Evolutionary conservation across 805 yeast genomes (phyloP).

Genomic region (Saccharomycopsis sp.): DNA sequence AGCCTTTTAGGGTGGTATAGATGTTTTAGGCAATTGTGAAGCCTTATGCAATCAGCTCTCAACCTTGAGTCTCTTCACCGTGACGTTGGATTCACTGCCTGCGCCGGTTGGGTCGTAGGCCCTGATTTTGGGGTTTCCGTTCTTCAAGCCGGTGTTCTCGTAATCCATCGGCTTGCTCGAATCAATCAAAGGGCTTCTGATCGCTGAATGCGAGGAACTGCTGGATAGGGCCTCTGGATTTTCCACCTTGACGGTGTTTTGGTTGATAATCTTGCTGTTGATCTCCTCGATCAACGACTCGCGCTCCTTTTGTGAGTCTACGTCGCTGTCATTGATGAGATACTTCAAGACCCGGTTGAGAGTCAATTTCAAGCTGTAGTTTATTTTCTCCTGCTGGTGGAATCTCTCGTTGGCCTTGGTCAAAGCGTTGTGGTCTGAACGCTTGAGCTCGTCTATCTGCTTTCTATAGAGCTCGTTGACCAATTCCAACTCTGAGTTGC

Average conservation of each 20-base stretch:
- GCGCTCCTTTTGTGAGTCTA: conserved; percentile 1
- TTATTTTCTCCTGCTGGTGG: conserved; percentile 3
- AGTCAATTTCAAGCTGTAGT: conserved; percentile 15
- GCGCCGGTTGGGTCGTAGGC: neutral
- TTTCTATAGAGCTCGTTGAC: conserved; percentile 85
- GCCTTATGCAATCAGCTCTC: neutral
- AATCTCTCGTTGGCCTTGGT: neutral
- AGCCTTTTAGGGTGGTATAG: no score
- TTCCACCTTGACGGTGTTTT: conserved; percentile 14
- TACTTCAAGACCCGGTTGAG: conserved; percentile 16
- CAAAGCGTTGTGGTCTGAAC: neutral
- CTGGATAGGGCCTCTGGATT: neutral
- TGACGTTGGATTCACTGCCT: neutral
- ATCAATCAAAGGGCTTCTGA: neutral
- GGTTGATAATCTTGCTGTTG: conserved; percentile 17
- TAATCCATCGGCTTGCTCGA: neutral
- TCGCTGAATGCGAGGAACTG: neutral
- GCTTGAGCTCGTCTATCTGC: conserved; percentile 73
- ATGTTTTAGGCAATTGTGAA: no score
- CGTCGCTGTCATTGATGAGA: conserved; percentile 4
- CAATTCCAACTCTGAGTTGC: conserved; percentile 81
- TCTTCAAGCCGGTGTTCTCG: neutral
- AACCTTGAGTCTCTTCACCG: neutral
- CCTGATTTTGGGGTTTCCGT: neutral
- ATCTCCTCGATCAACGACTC: conserved; percentile 12